These are phyloP conservation scores for Annulohypoxylon bovei DNA, from an alignment of 495 filamentous ascomycete species.

Conservation along the genomic window DNA sequence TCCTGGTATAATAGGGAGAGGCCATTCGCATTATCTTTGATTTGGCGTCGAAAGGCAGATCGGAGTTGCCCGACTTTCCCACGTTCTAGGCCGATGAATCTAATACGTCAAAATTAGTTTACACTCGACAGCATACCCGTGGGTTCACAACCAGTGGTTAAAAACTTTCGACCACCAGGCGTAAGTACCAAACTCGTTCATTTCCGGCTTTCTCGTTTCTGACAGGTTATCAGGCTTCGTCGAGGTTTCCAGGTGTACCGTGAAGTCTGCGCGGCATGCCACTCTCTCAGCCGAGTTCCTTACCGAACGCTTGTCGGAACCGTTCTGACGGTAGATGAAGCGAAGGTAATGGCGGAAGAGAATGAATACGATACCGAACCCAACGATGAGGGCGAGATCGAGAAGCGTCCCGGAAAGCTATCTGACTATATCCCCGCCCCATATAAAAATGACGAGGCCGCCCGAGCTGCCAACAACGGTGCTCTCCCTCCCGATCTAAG, in stretches of 20 bases:
- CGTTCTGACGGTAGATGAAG: constrained; percentile 95
- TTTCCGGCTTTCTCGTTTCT: constrained; percentile 12
- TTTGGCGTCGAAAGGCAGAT: constrained; percentile 8
- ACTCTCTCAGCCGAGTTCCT: constrained; percentile 93
- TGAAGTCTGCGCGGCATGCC: constrained; percentile 97
- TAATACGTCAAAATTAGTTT: constrained; percentile 66
- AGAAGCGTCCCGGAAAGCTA: constrained; percentile 97
- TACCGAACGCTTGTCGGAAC: constrained; percentile 93
- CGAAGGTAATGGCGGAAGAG: constrained; percentile 95
- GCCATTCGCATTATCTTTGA: not conserved
- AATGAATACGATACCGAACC: constrained; percentile 98
- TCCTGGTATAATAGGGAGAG: constrained; percentile 9
- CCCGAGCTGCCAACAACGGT: constrained; percentile 97
- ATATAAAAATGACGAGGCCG: constrained; percentile 99
- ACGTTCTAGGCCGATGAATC: constrained; percentile 22
- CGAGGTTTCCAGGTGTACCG: constrained; percentile 99
- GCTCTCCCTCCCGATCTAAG: constrained; percentile 97
- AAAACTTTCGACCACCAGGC: constrained; percentile 97
- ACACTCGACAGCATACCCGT: constrained; percentile 91
- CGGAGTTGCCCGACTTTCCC: constrained; percentile 24
- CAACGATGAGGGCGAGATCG: constrained; percentile 96
- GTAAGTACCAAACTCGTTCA: constrained; percentile 64
- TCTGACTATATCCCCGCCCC: constrained; percentile 95
- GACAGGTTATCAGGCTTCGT: constrained; percentile 74
- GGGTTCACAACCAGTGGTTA: constrained; percentile 88